Conservation (phyloP, 768 basidiomycete species). For the Cystobasidium tubakii region DNA sequence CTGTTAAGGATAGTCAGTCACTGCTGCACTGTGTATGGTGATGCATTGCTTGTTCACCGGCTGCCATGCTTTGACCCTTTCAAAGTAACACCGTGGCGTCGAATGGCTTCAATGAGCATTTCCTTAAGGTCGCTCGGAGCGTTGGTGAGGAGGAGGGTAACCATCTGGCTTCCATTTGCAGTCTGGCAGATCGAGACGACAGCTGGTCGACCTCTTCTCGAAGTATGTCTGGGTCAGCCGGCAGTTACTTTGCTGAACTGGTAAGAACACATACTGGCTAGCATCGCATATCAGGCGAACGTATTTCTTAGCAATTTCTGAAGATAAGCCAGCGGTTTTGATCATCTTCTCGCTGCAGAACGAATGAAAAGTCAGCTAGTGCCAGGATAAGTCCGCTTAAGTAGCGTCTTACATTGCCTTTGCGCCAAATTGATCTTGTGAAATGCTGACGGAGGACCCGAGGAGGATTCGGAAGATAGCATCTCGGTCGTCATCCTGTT, state of each 20-base stretch:
- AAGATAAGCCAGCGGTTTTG: constrained; percentile 25
- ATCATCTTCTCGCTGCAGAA: constrained; percentile 36
- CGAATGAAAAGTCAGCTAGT: not conserved
- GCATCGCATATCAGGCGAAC: constrained; percentile 27
- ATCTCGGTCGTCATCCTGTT: constrained; percentile 14
- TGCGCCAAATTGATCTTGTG: constrained; percentile 34
- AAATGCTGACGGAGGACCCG: not conserved
- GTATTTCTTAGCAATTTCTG: not conserved
- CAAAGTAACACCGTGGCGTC: constrained; percentile 35
- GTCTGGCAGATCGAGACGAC: constrained; percentile 25
- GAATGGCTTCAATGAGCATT: constrained; percentile 31
- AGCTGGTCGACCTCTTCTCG: constrained; percentile 24
- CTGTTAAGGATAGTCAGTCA: not conserved
- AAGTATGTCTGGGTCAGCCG: not conserved
- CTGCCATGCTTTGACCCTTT: constrained; percentile 35
- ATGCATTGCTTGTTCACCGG: not conserved
- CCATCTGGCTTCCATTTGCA: constrained; percentile 33
- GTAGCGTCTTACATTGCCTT: constrained; percentile 27
- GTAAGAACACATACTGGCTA: not conserved
- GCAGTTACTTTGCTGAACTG: not conserved
- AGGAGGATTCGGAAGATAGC: constrained; percentile 15
- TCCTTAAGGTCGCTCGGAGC: constrained; percentile 31
- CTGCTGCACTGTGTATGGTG: not conserved
- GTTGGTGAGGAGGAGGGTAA: constrained; percentile 34
- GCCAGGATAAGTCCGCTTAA: not conserved